Base-by-base conservation (phyloP, 306 rosid species). In the Sophora flavescens region DNA sequence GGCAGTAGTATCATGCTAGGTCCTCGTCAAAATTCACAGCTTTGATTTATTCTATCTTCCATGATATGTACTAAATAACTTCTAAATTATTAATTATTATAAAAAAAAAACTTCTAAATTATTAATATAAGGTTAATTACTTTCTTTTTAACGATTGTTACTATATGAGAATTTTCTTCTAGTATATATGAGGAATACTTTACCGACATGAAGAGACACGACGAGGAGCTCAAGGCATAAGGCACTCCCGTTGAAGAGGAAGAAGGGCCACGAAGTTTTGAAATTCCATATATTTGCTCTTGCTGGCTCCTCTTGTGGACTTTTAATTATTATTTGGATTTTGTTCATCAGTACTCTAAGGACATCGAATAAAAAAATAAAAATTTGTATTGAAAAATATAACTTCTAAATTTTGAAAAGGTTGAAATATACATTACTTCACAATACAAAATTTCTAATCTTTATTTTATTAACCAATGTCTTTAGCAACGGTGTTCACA, bases 191-290 rank as follows among this genome's bases (percentile, higher is more conserved):
- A 71, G 36, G 41, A 38, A 39, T 72, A 4, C 50, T 22, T 39
- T 22, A 22, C 53, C 30, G 30, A 73, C 78, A 73, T 28, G 58
- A 58, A 73, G 68, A 39, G 47, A 73, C 68, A 73, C 44, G 13
- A 73, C 17, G 58, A 26, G 58, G 58, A 26, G 77, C 68, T 72
- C 77, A 72, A 73, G 68, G 77, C 58, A 60, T 28, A 14, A 16
- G 68, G 33, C 32, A 41, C 30, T 42, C 57, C 6, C 58, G 8
- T 44, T 58, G 9, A 58, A 26, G 28, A 8, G 14, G 9, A 6
- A 6, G 50, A 35, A 22, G 13, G 8, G 14, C 26, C 5, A 59
- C 45, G 4, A 73, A 60, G 35, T 16, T 60, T 10, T 32, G 45
- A 36, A 36, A 9, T 33, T 14, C 1, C 5, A 12, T 28, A 28